These are phyloP conservation scores for Plasmodium adleri DNA, from an alignment of 169 alveolate species.

Conservation along the genomic window DNA sequence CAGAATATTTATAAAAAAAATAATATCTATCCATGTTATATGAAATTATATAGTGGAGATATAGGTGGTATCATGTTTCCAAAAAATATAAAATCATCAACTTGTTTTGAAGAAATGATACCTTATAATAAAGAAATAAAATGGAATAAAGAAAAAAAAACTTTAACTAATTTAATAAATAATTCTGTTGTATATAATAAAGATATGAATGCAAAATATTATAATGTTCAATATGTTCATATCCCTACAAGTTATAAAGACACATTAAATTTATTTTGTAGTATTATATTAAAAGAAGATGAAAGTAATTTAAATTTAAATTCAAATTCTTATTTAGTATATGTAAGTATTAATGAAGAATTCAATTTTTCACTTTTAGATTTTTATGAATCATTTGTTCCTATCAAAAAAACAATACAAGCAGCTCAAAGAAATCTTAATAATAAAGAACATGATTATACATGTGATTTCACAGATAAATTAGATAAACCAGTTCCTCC, in stretches of 20 bases:
- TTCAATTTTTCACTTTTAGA: slow-evolving; percentile 35
- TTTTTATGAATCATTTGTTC: slow-evolving; percentile 11
- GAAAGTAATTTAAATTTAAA: too few relatives aligned
- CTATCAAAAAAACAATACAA: slow-evolving; percentile 19
- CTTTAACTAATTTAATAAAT: slow-evolving; percentile 7
- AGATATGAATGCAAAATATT: slow-evolving; percentile 39
- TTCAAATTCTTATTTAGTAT: slow-evolving; percentile 3
- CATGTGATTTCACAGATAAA: slow-evolving; percentile 38
- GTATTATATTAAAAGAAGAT: slow-evolving; percentile 1
- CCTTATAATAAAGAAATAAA: not conserved
- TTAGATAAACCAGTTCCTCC: not conserved
- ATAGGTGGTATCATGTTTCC: slow-evolving; percentile 70
- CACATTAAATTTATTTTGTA: slow-evolving; percentile 6
- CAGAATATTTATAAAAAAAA: not conserved
- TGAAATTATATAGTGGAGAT: slow-evolving; percentile 51
- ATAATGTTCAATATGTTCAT: slow-evolving; percentile 17
- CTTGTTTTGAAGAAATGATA: slow-evolving; percentile 50
- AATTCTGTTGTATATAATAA: slow-evolving; percentile 38
- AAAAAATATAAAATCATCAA: slow-evolving; percentile 5
- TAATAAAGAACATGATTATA: slow-evolving; percentile 21
- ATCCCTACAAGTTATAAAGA: slow-evolving; percentile 44
- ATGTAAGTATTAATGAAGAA: slow-evolving; percentile 57
- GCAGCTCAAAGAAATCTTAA: not conserved
- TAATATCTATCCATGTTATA: slow-evolving; percentile 18
- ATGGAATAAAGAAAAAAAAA: slow-evolving; percentile 39